A percentile compares a stretch with the other conserved stretches of the same genome.
Conservation (phyloP, 1,284 basidiomycete species). For the Boletellus sp. region DNA sequence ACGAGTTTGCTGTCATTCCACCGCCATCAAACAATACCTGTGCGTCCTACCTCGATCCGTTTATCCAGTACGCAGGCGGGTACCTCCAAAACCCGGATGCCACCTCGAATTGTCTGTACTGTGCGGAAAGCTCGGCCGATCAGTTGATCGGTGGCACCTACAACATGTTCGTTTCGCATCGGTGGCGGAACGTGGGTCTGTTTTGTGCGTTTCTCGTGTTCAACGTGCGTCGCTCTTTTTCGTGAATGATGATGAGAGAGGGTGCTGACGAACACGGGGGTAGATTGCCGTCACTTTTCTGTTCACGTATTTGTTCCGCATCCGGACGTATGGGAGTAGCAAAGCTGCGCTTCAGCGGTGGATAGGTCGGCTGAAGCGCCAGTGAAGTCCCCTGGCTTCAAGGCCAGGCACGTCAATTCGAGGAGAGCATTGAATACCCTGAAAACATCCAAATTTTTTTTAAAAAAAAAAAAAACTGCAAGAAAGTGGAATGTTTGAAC, state of each 20-base stretch:
- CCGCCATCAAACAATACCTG: conserved; percentile 77
- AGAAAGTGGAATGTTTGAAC: too few relatives aligned
- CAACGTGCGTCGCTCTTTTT: conserved; percentile 42
- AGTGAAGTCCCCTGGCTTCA: too few relatives aligned
- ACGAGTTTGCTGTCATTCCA: conserved; percentile 64
- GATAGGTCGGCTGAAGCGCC: not conserved
- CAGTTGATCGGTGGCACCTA: conserved; percentile 40
- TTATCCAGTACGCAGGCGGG: conserved; percentile 61
- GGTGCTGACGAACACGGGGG: not conserved
- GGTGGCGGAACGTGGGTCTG: conserved; percentile 51
- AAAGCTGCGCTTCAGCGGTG: not conserved
- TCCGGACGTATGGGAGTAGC: conserved; percentile 22
- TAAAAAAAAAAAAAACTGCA: too few relatives aligned
- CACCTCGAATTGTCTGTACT: conserved; percentile 63
- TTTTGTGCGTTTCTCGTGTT: conserved; percentile 43
- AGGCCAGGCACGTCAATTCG: too few relatives aligned
- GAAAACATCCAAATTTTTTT: too few relatives aligned
- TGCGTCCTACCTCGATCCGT: conserved; percentile 61
- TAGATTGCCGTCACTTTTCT: conserved; percentile 32
- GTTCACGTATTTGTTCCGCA: conserved; percentile 40
- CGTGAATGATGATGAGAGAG: too few relatives aligned
- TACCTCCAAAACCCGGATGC: conserved; percentile 74
- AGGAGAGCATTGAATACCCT: too few relatives aligned
- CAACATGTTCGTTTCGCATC: conserved; percentile 50
- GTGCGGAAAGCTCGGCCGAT: conserved; percentile 47